Percentiles rank a stretch among this genome's conserved stretches.
These are phyloP conservation scores for Neolentinus lepideus DNA, from an alignment of 1,284 basidiomycete genomes.

Conservation along the genomic window DNA sequence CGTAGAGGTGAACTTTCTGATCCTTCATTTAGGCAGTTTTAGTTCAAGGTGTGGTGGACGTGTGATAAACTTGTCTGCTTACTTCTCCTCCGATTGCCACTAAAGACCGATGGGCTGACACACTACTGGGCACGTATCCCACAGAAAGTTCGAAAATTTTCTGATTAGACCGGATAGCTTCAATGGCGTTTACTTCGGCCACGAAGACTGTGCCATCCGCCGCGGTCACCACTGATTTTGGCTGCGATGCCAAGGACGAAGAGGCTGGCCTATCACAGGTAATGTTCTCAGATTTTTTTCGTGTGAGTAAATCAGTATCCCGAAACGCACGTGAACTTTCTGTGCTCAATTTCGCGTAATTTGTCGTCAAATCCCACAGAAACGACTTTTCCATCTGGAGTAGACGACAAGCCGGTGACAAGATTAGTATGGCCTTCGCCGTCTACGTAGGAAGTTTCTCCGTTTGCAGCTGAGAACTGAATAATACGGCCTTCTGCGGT, in stretches of 20 bases:
- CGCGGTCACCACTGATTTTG: slow-evolving; percentile 58
- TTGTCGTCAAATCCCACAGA: slow-evolving; percentile 79
- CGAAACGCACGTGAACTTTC: slow-evolving; percentile 43
- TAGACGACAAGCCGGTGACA: slow-evolving; percentile 58
- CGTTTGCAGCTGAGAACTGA: slow-evolving; percentile 45
- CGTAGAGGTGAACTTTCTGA: slow-evolving; percentile 65
- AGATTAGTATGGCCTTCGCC: slow-evolving; percentile 71
- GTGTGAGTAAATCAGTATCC: slow-evolving; percentile 3
- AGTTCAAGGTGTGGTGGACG: background rate
- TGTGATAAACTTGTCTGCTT: slow-evolving; percentile 12
- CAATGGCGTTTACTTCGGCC: slow-evolving; percentile 58
- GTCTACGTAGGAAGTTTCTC: slow-evolving; percentile 39
- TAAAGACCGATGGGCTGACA: slow-evolving; percentile 43
- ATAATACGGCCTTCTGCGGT: slow-evolving; percentile 80
- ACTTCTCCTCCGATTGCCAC: slow-evolving; percentile 79
- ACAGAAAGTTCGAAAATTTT: slow-evolving; percentile 49
- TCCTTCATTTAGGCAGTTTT: slow-evolving; percentile 36
- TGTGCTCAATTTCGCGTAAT: slow-evolving; percentile 55
- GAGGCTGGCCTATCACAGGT: slow-evolving; percentile 34
- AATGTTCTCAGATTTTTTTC: background rate
- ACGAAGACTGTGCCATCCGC: slow-evolving; percentile 69
- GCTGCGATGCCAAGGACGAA: slow-evolving; percentile 55
- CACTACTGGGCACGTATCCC: slow-evolving; percentile 46
- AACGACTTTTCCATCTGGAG: slow-evolving; percentile 47
- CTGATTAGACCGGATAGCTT: slow-evolving; percentile 64